Percentiles rank a stretch among this genome's conserved stretches.
Conservation (phyloP, 2,329 filamentous ascomycete species). For the Coniochaeta prunicola region DNA sequence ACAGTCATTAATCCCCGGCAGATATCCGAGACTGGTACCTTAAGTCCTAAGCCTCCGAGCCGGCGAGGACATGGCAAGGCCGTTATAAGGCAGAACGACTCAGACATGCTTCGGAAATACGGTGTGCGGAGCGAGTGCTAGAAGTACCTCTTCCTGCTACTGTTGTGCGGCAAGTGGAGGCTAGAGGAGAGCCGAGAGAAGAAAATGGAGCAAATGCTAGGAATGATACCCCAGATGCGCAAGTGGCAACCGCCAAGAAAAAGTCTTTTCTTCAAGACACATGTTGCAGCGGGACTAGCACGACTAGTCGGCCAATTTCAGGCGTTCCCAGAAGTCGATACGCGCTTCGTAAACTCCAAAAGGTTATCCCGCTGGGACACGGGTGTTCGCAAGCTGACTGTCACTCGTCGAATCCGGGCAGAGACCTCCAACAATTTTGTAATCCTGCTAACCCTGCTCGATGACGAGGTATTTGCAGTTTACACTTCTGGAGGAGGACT, state of each 20-base stretch:
- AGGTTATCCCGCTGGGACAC: no score
- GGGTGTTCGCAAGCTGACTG: no score
- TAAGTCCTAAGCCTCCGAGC: background rate
- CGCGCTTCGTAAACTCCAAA: background rate
- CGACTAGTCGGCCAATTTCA: no score
- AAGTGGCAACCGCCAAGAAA: background rate
- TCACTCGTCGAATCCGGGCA: no score
- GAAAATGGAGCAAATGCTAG: background rate
- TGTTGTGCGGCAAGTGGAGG: background rate
- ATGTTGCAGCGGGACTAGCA: background rate
- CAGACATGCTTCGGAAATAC: background rate
- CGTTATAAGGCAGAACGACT: background rate
- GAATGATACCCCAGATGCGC: background rate
- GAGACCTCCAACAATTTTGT: no score
- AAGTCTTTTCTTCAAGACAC: background rate
- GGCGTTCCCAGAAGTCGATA: background rate
- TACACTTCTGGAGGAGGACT: no score
- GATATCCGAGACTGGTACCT: background rate
- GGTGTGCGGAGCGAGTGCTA: background rate
- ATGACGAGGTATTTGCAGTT: no score
- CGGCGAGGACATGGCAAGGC: background rate
- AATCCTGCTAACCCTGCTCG: no score
- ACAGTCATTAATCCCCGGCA: background rate
- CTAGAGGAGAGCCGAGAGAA: background rate
- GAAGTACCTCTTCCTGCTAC: no score